A percentile compares a stretch with the other conserved stretches of the same genome.
phyloP scores from a whole-genome alignment of 2,329 filamentous ascomycete species.

The Ophiostoma tasmaniense region DNA sequence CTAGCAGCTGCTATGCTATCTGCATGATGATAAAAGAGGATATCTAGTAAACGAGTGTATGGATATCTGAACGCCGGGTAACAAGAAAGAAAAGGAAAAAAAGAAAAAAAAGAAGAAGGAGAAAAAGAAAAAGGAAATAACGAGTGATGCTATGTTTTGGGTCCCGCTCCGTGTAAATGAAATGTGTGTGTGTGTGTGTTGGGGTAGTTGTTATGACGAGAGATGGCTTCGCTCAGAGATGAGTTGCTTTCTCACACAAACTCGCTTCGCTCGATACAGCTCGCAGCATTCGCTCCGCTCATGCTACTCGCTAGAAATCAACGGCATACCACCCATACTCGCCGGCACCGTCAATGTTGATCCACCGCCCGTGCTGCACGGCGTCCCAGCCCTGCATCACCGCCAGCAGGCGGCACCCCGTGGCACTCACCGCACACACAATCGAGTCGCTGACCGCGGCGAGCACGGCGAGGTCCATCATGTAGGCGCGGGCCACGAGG shows the following conservation, averaged over 20 bases:
- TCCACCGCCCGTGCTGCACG: constrained; percentile 55
- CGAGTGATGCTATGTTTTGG: constrained; percentile 1
- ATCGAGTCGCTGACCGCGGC: constrained; percentile 59
- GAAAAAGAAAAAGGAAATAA: not conserved
- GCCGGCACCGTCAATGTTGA: constrained; percentile 76
- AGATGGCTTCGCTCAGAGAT: too few relatives aligned
- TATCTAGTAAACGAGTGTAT: constrained; percentile 2
- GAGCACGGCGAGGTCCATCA: constrained; percentile 71
- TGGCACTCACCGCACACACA: constrained; percentile 67
- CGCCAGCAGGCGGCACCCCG: constrained; percentile 63
- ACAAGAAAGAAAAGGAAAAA: not conserved
- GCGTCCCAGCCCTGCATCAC: constrained; percentile 84
- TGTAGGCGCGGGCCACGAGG: constrained; percentile 69
- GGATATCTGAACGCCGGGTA: constrained; percentile 4
- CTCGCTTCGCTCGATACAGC: not conserved
- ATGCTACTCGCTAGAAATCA: constrained; percentile 3
- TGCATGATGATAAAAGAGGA: not conserved
- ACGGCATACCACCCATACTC: constrained; percentile 47
- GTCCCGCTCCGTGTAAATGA: not conserved
- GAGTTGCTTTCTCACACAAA: too few relatives aligned
- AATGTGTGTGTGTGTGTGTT: not conserved
- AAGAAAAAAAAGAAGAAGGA: not conserved
- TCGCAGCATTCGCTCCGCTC: not conserved
- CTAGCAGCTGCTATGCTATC: not conserved
- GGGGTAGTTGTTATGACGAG: too few relatives aligned